phyloP scores from a whole-genome alignment of 345 rosid species.

The Trapa bicornis region DNA sequence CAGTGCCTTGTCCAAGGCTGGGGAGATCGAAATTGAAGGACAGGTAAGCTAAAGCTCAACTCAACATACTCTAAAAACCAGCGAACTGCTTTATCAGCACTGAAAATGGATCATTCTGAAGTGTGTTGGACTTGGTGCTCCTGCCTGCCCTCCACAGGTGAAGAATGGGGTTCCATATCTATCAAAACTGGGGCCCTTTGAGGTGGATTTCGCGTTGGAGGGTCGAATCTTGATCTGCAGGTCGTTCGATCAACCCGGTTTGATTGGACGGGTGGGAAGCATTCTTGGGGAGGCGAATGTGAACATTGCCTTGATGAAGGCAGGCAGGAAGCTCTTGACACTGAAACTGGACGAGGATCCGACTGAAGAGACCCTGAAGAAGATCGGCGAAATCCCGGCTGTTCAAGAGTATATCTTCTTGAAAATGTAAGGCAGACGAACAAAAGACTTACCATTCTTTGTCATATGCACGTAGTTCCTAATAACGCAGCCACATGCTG shows the following conservation, averaged over 20 bases:
- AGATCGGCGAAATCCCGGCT: slow-evolving; percentile 13
- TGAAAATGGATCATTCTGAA: not conserved
- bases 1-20: slow-evolving; percentile 14
- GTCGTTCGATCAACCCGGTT: slow-evolving; percentile 17
- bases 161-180: slow-evolving; percentile 16
- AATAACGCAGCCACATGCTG: not conserved
- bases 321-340: slow-evolving; percentile 15
- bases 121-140: not conserved
- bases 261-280: slow-evolving; percentile 20
- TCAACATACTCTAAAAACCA: not conserved
- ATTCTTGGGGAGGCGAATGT: slow-evolving; percentile 19
- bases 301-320: slow-evolving; percentile 20
- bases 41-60: not conserved
- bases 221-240: slow-evolving; percentile 12
- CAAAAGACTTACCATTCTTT: not conserved
- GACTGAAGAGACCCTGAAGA: slow-evolving; percentile 7
- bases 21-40: slow-evolving; percentile 16
- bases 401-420: slow-evolving; percentile 16
- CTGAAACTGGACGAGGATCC: slow-evolving; percentile 16
- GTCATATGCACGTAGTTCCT: not conserved
- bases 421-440: slow-evolving; percentile 1
- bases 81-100: not conserved
- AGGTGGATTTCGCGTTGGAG: slow-evolving; percentile 18
- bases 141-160: slow-evolving; percentile 1
- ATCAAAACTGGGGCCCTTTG: slow-evolving; percentile 13